Conservation (phyloP, 192 early-diverging fungal species). For the Backusella luteola region DNA sequence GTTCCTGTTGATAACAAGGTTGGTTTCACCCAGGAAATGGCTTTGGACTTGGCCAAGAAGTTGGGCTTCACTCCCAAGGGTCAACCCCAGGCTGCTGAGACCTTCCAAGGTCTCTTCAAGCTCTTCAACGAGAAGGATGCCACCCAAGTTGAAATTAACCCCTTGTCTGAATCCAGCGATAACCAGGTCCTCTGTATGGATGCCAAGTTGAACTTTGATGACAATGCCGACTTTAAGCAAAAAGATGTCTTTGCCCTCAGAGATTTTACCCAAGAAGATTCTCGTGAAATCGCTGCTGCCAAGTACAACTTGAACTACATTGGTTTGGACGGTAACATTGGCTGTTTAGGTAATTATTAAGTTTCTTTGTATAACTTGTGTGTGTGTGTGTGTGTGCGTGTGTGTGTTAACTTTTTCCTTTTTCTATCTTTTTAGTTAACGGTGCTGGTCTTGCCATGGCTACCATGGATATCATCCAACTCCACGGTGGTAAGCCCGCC, state of each 20-base stretch:
- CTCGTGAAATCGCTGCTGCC: constrained; percentile 94
- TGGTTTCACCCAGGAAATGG: constrained; percentile 76
- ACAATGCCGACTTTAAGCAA: constrained; percentile 98
- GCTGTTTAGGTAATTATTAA: constrained; percentile 75
- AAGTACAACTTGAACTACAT: constrained; percentile 99
- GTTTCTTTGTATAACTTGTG: background rate
- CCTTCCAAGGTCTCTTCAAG: constrained; percentile 92
- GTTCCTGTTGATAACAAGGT: constrained; percentile 86
- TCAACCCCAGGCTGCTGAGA: constrained; percentile 84
- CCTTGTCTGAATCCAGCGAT: constrained; percentile 86
- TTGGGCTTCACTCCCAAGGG: constrained; percentile 87
- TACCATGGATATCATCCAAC: constrained; percentile 99
- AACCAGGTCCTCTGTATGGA: constrained; percentile 89
- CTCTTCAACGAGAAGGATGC: constrained; percentile 97
- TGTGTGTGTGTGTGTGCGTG: background rate
- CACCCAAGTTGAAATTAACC: constrained; percentile 99
- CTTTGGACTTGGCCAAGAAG: constrained; percentile 75
- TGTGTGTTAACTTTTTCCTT: background rate
- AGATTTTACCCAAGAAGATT: constrained; percentile 94
- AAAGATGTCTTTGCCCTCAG: constrained; percentile 85
- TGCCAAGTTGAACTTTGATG: constrained; percentile 99
- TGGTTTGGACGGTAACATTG: constrained; percentile 97
- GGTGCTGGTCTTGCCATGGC: constrained; percentile 99
- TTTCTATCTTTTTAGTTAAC: constrained; percentile 61
- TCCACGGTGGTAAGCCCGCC: constrained; percentile 97